Conservation (phyloP, 306 rosid species). For the Malus sylvestris region DNA sequence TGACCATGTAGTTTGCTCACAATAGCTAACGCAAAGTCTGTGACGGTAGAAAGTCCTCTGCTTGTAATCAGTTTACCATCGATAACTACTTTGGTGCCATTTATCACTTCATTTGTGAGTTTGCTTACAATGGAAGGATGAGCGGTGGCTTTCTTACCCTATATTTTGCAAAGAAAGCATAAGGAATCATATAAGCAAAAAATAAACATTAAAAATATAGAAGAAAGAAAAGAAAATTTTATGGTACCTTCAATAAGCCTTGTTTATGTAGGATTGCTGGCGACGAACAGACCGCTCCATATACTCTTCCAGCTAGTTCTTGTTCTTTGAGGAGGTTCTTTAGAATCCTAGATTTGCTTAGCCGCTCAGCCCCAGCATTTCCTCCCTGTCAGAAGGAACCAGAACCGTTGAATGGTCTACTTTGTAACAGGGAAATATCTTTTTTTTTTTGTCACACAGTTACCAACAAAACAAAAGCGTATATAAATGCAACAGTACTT, state of each 20-base stretch:
- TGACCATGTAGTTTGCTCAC: slow-evolving; percentile 72
- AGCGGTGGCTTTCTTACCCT: slow-evolving; percentile 65
- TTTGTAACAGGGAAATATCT: background rate
- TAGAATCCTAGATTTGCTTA: slow-evolving; percentile 64
- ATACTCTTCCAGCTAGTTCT: slow-evolving; percentile 56
- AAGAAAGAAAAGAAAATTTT: background rate
- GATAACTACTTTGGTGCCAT: slow-evolving; percentile 60
- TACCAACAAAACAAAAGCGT: background rate
- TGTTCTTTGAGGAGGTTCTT: slow-evolving; percentile 80
- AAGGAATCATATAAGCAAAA: background rate
- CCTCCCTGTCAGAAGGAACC: slow-evolving; percentile 56
- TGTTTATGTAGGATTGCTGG: slow-evolving; percentile 54
- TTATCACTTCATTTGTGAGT: slow-evolving; percentile 33
- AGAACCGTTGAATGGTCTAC: background rate
- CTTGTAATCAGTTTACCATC: slow-evolving; percentile 86
- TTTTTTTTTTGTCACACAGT: background rate
- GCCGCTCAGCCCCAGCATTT: slow-evolving; percentile 45
- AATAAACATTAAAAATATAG: background rate
- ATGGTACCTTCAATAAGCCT: slow-evolving; percentile 75
- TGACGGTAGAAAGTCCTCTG: slow-evolving; percentile 63
- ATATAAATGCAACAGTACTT: background rate
- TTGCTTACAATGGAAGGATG: slow-evolving; percentile 40
- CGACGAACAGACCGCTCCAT: slow-evolving; percentile 75
- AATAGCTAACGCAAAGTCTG: slow-evolving; percentile 70
- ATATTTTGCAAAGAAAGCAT: slow-evolving; percentile 10